These are phyloP conservation scores for Pseudonitzschia pungens DNA, from an alignment of 108 stramenopile species.

Conservation along the genomic window DNA sequence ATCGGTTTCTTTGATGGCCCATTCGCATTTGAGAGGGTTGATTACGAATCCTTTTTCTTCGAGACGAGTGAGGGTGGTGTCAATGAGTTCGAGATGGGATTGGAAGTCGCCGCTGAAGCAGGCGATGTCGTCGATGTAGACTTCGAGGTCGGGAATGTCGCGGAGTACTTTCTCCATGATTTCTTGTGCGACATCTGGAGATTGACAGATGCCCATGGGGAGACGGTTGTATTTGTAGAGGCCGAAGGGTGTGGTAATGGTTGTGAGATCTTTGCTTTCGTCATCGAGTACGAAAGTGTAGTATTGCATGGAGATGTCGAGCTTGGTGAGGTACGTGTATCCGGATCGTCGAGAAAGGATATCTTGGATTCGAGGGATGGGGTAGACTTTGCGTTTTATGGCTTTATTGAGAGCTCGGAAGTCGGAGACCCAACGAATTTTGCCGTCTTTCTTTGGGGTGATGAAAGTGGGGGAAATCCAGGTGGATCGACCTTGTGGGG, in stretches of 20 bases:
- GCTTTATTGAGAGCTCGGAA: slow-evolving; percentile 36
- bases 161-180: slow-evolving; percentile 36
- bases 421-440: slow-evolving; percentile 45
- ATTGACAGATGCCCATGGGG: slow-evolving; percentile 42
- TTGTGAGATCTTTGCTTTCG: slow-evolving; percentile 19
- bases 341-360: slow-evolving; percentile 10
- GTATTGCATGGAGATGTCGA: slow-evolving; percentile 29
- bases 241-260: slow-evolving; percentile 45
- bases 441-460: slow-evolving; percentile 38
- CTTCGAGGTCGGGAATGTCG: background rate
- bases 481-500: background rate
- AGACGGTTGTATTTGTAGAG: slow-evolving; percentile 39
- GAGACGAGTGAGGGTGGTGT: slow-evolving; percentile 8
- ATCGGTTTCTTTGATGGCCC: slow-evolving; percentile 40
- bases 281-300: slow-evolving; percentile 29
- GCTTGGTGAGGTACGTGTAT: slow-evolving; percentile 22
- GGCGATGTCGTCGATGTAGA: background rate
- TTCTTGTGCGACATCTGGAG: slow-evolving; percentile 42
- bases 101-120: background rate
- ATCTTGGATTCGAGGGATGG: slow-evolving; percentile 25
- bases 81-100: background rate
- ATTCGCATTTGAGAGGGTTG: slow-evolving; percentile 50
- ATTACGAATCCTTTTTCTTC: slow-evolving; percentile 35
- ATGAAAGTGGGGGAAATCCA: slow-evolving; percentile 39
- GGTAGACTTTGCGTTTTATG: slow-evolving; percentile 2